Evolutionary conservation across 2,329 filamentous ascomycete species (phyloP), one percentile per base, ranked within the genome.

Genomic region (Thielaviopsis punctulata): DNA sequence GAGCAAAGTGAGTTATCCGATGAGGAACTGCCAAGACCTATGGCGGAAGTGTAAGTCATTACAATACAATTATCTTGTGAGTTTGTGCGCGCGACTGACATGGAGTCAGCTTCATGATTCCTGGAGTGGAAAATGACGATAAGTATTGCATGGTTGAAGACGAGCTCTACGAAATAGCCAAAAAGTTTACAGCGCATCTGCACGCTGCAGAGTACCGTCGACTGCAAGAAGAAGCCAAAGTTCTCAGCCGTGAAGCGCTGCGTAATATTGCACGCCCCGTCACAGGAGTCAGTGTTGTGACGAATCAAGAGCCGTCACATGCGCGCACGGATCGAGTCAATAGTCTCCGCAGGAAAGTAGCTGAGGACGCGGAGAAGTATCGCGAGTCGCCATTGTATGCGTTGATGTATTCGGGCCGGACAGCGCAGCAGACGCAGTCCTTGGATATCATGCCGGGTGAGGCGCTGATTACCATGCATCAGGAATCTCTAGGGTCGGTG

Each of bases 131-230:
- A 3, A 64, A 72, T n/a, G 86, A 92, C 62, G 84, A 89, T 61
- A 68, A 67, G 52, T 90, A 78, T 64, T 80, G 84, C 59, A 89
- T 90, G 82, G 86, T 92, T 0, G 86, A 90, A 63, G 86, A 92
- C 59, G 85, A 90, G 58, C 78, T 92, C 57, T 66, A 82, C 19
- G 67, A 73, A 15, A 76, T 79, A 0, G 85, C 85, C 0, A 75
- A 78, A 50, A 67, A 70, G 2, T 90, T 86, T 64, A 90, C 85
- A 0, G 73, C 75, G 4, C 84, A 88, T 62, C 72, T 90, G 1
- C 84, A 89, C 61, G 76, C 79, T n/a, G 82, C 79, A 15, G 84
- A 88, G 63, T 90, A 90, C 62, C 71, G 79, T 54, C 75, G 80
- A 3, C 72, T 86, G 45, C 83, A 82, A 62, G 66, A 68, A 30